Base-by-base conservation (phyloP, 352 stramenopile species). In the Phytophthora aleatoria region DNA sequence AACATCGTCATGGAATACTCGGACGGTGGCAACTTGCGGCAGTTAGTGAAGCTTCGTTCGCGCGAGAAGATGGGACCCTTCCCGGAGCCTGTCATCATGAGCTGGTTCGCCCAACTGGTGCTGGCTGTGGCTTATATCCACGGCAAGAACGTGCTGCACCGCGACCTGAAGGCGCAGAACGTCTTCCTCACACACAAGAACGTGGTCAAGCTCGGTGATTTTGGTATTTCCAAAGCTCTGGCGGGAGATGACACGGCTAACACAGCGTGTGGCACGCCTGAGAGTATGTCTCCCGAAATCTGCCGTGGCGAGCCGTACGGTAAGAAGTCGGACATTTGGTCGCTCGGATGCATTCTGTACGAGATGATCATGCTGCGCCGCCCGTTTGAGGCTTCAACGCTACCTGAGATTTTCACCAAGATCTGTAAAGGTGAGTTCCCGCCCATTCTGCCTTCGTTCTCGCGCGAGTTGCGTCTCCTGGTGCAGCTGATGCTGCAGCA, bases 1-100 rank as follows among this genome's bases (percentile, higher is more conserved):
- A 94, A 96, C 48, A 96, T 96, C 44, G 83, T 96, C 43, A 96
- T 96, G 87, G 89, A 96, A 56, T 95, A 94, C 56, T 76, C 87
- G 26, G 85, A 94, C 43, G 85, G 85, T 43, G 89, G 89, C 30
- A 95, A 95, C 61, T 61, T 96, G 50, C 79, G 87, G 26, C 84
- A 95, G 71, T 58, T 95, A 15, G 85, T 94, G 27, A 94, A 94
- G 65, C 71, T 92, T 55, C 84, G 86, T 13, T 71, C 82, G 15
- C 68, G 83, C 2, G 85, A 92, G 64, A 92, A 92, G 56, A 91
- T 91, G 73, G 85, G 85, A 0, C 87, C 83, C 20, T 95, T 96
- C 65, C 85, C 84, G 0, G 87, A 96, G 60, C 69, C 82, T 9
- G 81, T 92, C 6, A 93, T 95, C 65, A 91, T 95, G 83, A 90